Percentiles rank a stretch among this genome's conserved stretches.
Evolutionary conservation across 192 early-diverging fungal species (phyloP).

Genomic region (Backusella psychrophila): DNA sequence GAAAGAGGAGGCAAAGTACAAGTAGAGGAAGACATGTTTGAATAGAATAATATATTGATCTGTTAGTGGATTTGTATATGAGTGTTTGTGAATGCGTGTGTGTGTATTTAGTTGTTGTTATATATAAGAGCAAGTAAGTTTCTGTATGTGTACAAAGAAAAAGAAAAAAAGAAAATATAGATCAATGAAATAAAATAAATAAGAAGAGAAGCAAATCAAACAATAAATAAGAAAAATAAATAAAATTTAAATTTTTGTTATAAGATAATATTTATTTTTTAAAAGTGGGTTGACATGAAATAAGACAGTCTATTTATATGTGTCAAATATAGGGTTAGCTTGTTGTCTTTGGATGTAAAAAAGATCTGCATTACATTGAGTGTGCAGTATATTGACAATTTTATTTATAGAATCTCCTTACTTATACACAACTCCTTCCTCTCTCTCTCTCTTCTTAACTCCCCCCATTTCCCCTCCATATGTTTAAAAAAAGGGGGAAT

Average conservation of each 20-base stretch:
- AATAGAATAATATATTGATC: slow-evolving; percentile 38
- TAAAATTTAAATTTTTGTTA: background rate
- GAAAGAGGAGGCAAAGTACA: slow-evolving; percentile 31
- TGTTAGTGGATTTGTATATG: background rate
- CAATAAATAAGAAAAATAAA: background rate
- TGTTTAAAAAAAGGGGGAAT: background rate
- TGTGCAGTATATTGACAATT: slow-evolving; percentile 11
- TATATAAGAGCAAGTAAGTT: background rate
- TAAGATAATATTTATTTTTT: background rate
- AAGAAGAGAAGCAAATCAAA: background rate
- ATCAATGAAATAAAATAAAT: background rate
- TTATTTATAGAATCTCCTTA: background rate
- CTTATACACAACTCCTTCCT: background rate
- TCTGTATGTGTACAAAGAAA: background rate
- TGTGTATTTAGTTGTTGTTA: background rate
- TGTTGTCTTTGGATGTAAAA: slow-evolving; percentile 16
- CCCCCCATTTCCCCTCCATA: background rate
- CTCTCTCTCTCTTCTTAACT: background rate
- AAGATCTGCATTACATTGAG: slow-evolving; percentile 9
- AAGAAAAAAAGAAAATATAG: background rate
- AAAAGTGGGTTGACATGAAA: slow-evolving; percentile 1
- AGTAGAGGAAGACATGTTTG: slow-evolving; percentile 6
- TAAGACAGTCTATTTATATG: slow-evolving; percentile 2
- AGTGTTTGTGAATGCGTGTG: background rate
- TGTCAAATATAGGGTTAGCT: slow-evolving; percentile 7